Evolutionary conservation across 106 monocot genomes (phyloP).

Genomic region (Ottelia alismoides): DNA sequence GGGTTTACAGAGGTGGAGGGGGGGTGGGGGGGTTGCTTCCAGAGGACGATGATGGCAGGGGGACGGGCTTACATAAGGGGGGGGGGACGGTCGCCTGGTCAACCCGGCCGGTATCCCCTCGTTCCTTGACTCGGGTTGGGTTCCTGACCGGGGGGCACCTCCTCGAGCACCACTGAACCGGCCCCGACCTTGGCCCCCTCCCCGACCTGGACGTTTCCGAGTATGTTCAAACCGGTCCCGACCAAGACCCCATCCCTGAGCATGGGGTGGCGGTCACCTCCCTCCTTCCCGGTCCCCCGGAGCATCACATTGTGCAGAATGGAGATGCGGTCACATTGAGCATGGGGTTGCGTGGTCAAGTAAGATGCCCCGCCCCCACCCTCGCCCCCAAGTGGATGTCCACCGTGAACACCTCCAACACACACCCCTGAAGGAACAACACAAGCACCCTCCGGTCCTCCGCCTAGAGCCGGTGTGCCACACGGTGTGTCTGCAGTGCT

Average conservation of each 20-base stretch:
- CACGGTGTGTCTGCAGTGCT: constrained; percentile 32
- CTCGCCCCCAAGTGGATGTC: constrained; percentile 40
- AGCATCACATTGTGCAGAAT: too few species aligned
- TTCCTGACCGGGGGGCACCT: constrained; percentile 29
- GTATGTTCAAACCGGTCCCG: constrained; percentile 36
- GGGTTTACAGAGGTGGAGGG: too few species aligned
- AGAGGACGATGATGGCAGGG: too few species aligned
- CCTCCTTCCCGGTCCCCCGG: constrained; percentile 2
- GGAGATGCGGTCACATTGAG: too few species aligned
- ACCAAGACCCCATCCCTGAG: constrained; percentile 44
- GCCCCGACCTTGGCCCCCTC: too few species aligned
- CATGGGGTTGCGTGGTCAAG: constrained; percentile 9
- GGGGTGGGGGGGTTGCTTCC: too few species aligned
- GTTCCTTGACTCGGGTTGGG: constrained; percentile 43
- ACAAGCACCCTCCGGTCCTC: constrained; percentile 13
- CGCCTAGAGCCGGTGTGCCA: constrained; percentile 26
- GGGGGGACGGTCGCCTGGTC: too few species aligned
- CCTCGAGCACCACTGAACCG: too few species aligned
- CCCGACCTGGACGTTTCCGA: constrained; percentile 27
- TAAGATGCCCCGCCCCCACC: constrained; percentile 15
- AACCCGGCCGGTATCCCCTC: constrained; percentile 47
- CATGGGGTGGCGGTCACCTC: constrained; percentile 26
- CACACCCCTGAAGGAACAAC: constrained; percentile 25
- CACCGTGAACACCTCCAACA: constrained; percentile 34
- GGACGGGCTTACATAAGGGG: too few species aligned